Percentiles rank a stretch among this genome's conserved stretches.
Conservation (phyloP, 768 basidiomycete genomes). For the Cystoderma amianthinum region DNA sequence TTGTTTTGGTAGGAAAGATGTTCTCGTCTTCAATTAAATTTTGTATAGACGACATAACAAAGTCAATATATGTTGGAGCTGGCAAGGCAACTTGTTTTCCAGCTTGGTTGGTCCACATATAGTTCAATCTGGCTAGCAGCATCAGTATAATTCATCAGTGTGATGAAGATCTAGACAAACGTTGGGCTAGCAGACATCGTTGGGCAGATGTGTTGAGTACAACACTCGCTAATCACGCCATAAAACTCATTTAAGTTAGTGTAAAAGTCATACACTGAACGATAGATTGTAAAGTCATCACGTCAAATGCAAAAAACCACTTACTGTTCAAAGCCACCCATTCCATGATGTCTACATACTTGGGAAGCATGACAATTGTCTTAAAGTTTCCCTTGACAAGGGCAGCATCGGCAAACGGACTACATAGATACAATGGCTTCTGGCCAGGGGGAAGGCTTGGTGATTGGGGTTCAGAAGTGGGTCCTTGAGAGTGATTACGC, state of each 20-base stretch:
- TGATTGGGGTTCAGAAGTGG: constrained; percentile 31
- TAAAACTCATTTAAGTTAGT: constrained; percentile 97
- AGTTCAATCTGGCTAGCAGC: constrained; percentile 60
- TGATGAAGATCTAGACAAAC: constrained; percentile 37
- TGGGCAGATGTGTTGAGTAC: constrained; percentile 84
- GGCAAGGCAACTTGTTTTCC: constrained; percentile 83
- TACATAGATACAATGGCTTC: constrained; percentile 85
- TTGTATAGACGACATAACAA: constrained; percentile 96
- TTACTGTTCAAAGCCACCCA: constrained; percentile 94
- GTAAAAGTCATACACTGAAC: constrained; percentile 91
- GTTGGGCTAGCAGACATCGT: constrained; percentile 85
- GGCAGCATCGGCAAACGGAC: constrained; percentile 91
- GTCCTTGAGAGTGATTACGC: too few species aligned
- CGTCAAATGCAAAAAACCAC: constrained; percentile 19
- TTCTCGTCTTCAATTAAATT: constrained; percentile 91
- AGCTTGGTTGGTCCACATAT: constrained; percentile 90
- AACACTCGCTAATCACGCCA: constrained; percentile 87
- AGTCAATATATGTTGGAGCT: constrained; percentile 96
- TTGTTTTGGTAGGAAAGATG: constrained; percentile 93
- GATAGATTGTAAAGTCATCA: not conserved
- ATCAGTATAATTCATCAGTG: not conserved
- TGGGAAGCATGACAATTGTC: constrained; percentile 94
- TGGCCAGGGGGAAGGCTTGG: constrained; percentile 22
- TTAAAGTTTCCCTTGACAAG: constrained; percentile 98
- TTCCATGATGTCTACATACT: constrained; percentile 93